Conservation (phyloP, 1,284 basidiomycete species). For the Pyrrhoderma noxium region DNA sequence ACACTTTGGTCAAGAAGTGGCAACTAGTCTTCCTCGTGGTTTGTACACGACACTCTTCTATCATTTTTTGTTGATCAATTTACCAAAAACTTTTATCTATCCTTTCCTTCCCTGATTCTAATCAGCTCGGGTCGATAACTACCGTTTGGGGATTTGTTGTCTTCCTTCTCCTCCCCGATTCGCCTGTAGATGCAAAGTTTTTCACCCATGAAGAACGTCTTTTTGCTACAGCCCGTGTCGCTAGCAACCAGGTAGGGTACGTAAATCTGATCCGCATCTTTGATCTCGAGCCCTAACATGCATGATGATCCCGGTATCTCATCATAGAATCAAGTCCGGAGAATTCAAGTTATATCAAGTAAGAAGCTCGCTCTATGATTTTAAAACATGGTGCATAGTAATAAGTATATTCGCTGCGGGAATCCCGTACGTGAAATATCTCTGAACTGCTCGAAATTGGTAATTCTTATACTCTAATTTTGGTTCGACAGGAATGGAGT, state of each 20-base stretch:
- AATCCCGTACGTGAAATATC: conserved; percentile 4
- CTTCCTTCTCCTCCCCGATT: conserved; percentile 14
- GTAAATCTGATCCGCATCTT: not conserved
- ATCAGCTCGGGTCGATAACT: conserved; percentile 11
- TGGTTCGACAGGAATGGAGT: conserved; percentile 10
- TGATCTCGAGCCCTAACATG: not conserved
- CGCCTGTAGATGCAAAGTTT: conserved; percentile 12
- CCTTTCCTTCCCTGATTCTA: not conserved
- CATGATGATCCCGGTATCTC: not conserved
- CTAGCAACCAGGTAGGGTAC: conserved; percentile 13
- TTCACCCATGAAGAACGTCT: conserved; percentile 11
- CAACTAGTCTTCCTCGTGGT: conserved; percentile 14
- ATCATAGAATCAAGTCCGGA: conserved; percentile 10
- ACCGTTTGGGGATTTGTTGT: conserved; percentile 23
- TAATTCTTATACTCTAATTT: not conserved
- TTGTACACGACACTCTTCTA: not conserved
- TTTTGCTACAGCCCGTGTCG: conserved; percentile 8
- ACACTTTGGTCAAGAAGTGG: conserved; percentile 8
- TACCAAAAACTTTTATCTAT: not conserved
- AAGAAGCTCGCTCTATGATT: conserved; percentile 9
- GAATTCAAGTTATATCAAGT: conserved; percentile 14
- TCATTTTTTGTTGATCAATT: not conserved
- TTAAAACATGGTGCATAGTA: conserved; percentile 15
- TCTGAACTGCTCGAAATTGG: not conserved
- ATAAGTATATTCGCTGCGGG: conserved; percentile 16